phyloP scores from a whole-genome alignment of 2,329 filamentous ascomycete species.

The Sphaceloma murrayae region DNA sequence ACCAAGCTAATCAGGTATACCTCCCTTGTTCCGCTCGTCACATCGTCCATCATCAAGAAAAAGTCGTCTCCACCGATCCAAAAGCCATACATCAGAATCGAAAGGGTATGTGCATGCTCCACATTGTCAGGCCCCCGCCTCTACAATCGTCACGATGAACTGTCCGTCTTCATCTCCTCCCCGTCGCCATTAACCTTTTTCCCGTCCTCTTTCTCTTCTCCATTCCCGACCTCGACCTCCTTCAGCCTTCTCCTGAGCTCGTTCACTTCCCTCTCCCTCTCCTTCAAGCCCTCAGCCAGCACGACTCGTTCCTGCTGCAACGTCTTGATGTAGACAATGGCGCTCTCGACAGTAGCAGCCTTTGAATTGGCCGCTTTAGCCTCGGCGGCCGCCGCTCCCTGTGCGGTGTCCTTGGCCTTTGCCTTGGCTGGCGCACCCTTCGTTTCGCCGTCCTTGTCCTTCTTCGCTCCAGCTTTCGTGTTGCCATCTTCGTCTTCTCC shows the following conservation, averaged over 20 bases:
- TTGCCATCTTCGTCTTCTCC: constrained; percentile 35
- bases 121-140: background rate
- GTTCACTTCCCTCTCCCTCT: constrained; percentile 26
- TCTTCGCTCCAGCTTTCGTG: constrained; percentile 27
- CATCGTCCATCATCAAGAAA: no score
- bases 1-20: no score
- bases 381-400: constrained; percentile 23
- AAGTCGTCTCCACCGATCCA: no score
- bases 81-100: no score
- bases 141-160: background rate
- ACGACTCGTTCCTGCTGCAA: constrained; percentile 51
- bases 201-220: background rate
- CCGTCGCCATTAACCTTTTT: background rate
- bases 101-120: no score
- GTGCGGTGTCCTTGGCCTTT: constrained; percentile 18
- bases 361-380: constrained; percentile 66
- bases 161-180: background rate
- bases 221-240: constrained; percentile 10
- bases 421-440: background rate
- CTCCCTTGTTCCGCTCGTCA: no score
- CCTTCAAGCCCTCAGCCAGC: constrained; percentile 23
- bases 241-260: constrained; percentile 14
- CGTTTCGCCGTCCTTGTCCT: no score
- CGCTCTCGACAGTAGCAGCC: constrained; percentile 92
- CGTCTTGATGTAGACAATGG: constrained; percentile 87